These are phyloP conservation scores for Auxenochlorella pyrenoidosa DNA, from an alignment of 139 green algal species.

Conservation along the genomic window DNA sequence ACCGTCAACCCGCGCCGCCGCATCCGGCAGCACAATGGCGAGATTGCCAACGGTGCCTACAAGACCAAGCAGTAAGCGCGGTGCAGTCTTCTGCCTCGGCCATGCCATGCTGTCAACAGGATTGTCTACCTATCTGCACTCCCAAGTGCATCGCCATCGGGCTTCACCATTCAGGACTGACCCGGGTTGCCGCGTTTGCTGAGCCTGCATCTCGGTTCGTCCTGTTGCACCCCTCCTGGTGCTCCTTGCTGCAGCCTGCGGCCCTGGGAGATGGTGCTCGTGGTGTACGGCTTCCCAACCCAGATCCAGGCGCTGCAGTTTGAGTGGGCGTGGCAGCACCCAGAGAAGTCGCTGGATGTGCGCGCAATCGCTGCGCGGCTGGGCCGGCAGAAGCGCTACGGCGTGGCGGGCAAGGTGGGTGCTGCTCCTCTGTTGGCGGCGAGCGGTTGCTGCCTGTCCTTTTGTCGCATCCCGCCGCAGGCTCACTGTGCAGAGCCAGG, in stretches of 20 bases:
- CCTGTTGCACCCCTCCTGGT: neutral
- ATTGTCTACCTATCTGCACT: no score
- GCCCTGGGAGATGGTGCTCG: slow-evolving; percentile 95
- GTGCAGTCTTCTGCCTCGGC: no score
- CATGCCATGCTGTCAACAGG: no score
- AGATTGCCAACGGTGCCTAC: slow-evolving; percentile 79
- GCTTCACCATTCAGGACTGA: no score
- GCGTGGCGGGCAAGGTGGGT: slow-evolving; percentile 79
- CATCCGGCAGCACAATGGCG: slow-evolving; percentile 94
- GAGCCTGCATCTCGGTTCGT: neutral
- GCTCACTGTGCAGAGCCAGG: no score
- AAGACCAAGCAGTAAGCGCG: slow-evolving; percentile 71
- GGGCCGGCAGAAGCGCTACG: slow-evolving; percentile 43
- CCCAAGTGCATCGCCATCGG: no score
- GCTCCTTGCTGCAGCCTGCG: slow-evolving; percentile 55
- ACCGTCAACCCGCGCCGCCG: slow-evolving; percentile 89
- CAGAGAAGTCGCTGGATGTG: slow-evolving; percentile 65
- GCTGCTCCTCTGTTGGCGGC: no score
- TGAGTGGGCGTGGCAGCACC: slow-evolving; percentile 98
- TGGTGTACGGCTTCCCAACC: slow-evolving; percentile 90
- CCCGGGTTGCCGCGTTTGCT: no score
- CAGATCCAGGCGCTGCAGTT: slow-evolving; percentile 92
- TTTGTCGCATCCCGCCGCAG: no score
- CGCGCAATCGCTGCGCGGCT: slow-evolving; percentile 52
- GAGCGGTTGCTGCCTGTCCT: no score